Conservation (phyloP, 768 basidiomycete species). For the Melanogaster broomeanus region DNA sequence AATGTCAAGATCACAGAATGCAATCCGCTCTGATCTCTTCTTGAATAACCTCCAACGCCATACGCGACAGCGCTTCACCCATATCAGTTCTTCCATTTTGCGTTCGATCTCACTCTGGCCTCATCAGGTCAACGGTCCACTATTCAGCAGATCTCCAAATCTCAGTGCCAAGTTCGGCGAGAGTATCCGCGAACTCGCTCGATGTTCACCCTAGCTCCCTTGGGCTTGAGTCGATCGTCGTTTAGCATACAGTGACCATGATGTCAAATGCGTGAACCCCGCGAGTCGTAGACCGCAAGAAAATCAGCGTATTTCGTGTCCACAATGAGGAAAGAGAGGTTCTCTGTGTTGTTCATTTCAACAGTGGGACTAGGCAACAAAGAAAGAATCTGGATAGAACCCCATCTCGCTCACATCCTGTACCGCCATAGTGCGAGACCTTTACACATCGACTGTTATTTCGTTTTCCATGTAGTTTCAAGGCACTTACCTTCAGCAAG, state of each 20-base stretch:
- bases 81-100: slow-evolving; percentile 66
- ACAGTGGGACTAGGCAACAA: background rate
- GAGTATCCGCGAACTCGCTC: slow-evolving; percentile 16
- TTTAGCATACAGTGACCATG: slow-evolving; percentile 51
- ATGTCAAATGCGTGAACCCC: slow-evolving; percentile 46
- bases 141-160: slow-evolving; percentile 29
- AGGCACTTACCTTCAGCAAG: slow-evolving; percentile 61
- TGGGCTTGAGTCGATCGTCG: slow-evolving; percentile 38
- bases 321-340: slow-evolving; percentile 11
- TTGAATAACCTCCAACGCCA: slow-evolving; percentile 55
- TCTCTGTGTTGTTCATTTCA: slow-evolving; percentile 1
- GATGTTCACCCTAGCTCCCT: slow-evolving; percentile 14
- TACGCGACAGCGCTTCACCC: slow-evolving; percentile 60
- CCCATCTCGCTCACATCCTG: slow-evolving; percentile 39
- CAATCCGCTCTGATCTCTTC: slow-evolving; percentile 47
- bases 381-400: slow-evolving; percentile 15
- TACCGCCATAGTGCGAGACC: slow-evolving; percentile 29
- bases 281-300: background rate
- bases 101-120: slow-evolving; percentile 42
- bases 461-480: background rate
- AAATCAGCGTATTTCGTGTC: background rate
- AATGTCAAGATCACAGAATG: slow-evolving; percentile 57
- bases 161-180: background rate
- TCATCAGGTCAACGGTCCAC: slow-evolving; percentile 43
- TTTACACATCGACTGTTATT: background rate